Evolutionary conservation across 1,284 basidiomycete genomes (phyloP).

Genomic region (Cryptococcus sp.): DNA sequence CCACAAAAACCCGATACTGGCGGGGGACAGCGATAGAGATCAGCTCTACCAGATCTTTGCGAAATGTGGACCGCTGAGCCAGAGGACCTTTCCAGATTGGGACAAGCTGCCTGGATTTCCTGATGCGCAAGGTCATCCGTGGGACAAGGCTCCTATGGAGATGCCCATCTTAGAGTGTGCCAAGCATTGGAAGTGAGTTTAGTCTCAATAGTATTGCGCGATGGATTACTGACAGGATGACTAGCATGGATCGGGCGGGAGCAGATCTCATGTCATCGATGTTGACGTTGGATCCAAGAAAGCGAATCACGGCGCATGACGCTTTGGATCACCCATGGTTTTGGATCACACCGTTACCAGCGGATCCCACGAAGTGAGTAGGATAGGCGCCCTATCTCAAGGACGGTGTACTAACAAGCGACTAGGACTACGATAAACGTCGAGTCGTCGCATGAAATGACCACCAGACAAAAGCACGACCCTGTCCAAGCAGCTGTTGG

Average conservation of each 20-base stretch:
- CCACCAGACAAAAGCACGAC: constrained; percentile 28
- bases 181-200: constrained; percentile 38
- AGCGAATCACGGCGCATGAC: constrained; percentile 57
- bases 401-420: neutral
- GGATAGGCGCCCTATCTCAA: neutral
- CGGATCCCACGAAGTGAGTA: constrained; percentile 75
- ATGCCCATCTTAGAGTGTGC: constrained; percentile 28
- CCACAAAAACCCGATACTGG: constrained; percentile 79
- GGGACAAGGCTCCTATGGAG: constrained; percentile 36
- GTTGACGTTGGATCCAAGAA: constrained; percentile 58
- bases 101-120: constrained; percentile 76
- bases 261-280: constrained; percentile 55
- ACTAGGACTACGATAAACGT: constrained; percentile 24
- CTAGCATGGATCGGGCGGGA: constrained; percentile 41
- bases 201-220: neutral
- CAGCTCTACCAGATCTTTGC: constrained; percentile 87
- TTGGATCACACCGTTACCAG: constrained; percentile 80
- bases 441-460: constrained; percentile 48
- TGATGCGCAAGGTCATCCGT: constrained; percentile 55
- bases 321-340: constrained; percentile 58
- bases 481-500: constrained; percentile 8
- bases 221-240: constrained; percentile 3
- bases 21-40: constrained; percentile 83
- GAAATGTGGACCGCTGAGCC: constrained; percentile 83
- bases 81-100: constrained; percentile 73